These are phyloP conservation scores for Cryptosporidium bovis DNA, from an alignment of 169 alveolate species.

Conservation along the genomic window DNA sequence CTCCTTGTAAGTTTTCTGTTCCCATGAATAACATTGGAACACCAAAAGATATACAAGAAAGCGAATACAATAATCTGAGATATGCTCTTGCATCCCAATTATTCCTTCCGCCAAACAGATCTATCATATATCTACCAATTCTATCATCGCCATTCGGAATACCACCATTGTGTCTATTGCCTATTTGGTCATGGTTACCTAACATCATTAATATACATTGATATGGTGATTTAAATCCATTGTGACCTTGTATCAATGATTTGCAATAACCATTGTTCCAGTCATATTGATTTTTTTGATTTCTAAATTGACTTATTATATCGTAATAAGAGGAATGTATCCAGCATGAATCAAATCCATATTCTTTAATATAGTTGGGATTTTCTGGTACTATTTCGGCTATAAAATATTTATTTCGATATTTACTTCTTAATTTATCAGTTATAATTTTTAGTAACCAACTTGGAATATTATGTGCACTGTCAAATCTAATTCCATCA, in stretches of 20 bases:
- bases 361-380: conserved; percentile 64
- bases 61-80: conserved; percentile 76
- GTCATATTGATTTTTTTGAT: conserved; percentile 43
- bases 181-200: conserved; percentile 79
- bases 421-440: conserved; percentile 19
- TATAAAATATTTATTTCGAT: conserved; percentile 64
- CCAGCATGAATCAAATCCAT: conserved; percentile 79
- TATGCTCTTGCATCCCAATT: conserved; percentile 79
- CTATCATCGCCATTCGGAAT: conserved; percentile 67
- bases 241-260: conserved; percentile 62
- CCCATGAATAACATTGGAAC: conserved; percentile 81
- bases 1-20: conserved; percentile 76
- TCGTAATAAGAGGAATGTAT: conserved; percentile 79
- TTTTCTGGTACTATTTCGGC: conserved; percentile 80
- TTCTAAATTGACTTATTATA: conserved; percentile 41
- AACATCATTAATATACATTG: conserved; percentile 77
- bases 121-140: conserved; percentile 73
- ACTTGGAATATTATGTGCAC: conserved; percentile 77
- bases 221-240: conserved; percentile 72
- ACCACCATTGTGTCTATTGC: conserved; percentile 72
- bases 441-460: conserved; percentile 34
- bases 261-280: conserved; percentile 53
- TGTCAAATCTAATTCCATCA: conserved; percentile 78
- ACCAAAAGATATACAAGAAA: conserved; percentile 74
- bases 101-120: conserved; percentile 76